These are phyloP conservation scores for Thraustochytrium striatum DNA, from an alignment of 352 stramenopile genomes.

Conservation along the genomic window DNA sequence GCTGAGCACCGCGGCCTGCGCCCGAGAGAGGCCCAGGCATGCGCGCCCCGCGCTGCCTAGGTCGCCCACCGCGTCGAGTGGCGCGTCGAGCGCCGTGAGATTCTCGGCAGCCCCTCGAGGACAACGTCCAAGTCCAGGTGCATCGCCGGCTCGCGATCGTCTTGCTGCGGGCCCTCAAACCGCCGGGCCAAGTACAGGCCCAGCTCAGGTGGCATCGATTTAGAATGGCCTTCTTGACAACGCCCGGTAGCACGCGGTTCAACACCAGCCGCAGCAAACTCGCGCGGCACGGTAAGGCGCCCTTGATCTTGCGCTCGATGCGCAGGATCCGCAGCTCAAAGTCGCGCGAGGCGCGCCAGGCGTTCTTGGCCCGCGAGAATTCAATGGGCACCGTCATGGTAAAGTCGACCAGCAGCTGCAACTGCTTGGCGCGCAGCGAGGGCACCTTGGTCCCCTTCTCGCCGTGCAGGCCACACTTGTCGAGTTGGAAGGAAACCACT, in stretches of 20 bases:
- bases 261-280: slow-evolving; percentile 17
- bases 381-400: slow-evolving; percentile 20
- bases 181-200: background rate
- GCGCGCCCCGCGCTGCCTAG: too few relatives aligned
- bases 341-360: background rate
- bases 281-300: background rate
- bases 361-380: background rate
- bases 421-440: slow-evolving; percentile 7
- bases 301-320: slow-evolving; percentile 45
- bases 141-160: background rate
- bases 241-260: slow-evolving; percentile 31
- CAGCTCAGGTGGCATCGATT: slow-evolving; percentile 11
- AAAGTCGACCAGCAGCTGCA: slow-evolving; percentile 22
- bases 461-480: slow-evolving; percentile 31
- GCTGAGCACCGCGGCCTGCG: background rate
- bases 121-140: slow-evolving; percentile 31
- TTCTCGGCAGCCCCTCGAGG: background rate
- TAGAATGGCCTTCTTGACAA: slow-evolving; percentile 36
- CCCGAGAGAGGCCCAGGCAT: background rate
- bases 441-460: slow-evolving; percentile 36
- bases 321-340: slow-evolving; percentile 33
- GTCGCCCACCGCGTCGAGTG: background rate
- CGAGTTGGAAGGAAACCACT: slow-evolving; percentile 36
- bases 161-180: background rate
- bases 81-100: slow-evolving; percentile 2